Evolutionary conservation across 2,329 filamentous ascomycete genomes (phyloP), one percentile per base, ranked within the genome.

Genomic region (Pestalotiopsis sp.): DNA sequence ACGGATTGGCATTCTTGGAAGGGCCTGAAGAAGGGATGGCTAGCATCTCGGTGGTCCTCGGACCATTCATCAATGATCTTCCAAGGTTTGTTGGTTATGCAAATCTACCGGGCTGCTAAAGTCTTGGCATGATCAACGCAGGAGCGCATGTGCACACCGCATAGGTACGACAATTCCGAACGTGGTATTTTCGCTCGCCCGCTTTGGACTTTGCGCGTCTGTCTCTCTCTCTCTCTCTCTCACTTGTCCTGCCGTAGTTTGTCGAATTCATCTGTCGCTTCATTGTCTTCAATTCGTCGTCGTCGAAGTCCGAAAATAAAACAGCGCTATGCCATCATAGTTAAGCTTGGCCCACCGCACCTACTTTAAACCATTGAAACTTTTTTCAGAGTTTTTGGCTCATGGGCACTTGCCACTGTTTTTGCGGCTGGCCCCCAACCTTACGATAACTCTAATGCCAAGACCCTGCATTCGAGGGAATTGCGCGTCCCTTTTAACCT

Each of bases 361-460:
- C 17, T 52, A 52, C 45, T 52, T 20, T 52, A 52, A 52, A 52
- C 45, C 41, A 49, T 49, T 49, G 41, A 49, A 49, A 49, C 17
- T 52, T 52, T 52, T 52, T 52, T 52, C 45, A 52, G 45, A 52
- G 45, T 52, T 52, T 52, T 52, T 52, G 45, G 45, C 45, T 52
- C n/a, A 52, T 52, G 45, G 45, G 45, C 45, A 52, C 45, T 52
- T 52, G 45, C 45, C 45, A 52, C 45, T n/a, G 45, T n/a, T 52
- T 52, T 17, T n/a, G 45, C 45, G 2, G 45, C 45, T 20, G 31
- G 59, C 27, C 31, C 59, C 13, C 27, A 62, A 62, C 59, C 36
- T 62, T 38, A 62, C 59, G 25, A 62, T 36, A 62, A 62, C 59
- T 62, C 59, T 62, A 62, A 36, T 59, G 59, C 59, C 59, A 62